These are phyloP conservation scores for Colletotrichum liriopes DNA, from an alignment of 2,329 filamentous ascomycete genomes.

Conservation along the genomic window DNA sequence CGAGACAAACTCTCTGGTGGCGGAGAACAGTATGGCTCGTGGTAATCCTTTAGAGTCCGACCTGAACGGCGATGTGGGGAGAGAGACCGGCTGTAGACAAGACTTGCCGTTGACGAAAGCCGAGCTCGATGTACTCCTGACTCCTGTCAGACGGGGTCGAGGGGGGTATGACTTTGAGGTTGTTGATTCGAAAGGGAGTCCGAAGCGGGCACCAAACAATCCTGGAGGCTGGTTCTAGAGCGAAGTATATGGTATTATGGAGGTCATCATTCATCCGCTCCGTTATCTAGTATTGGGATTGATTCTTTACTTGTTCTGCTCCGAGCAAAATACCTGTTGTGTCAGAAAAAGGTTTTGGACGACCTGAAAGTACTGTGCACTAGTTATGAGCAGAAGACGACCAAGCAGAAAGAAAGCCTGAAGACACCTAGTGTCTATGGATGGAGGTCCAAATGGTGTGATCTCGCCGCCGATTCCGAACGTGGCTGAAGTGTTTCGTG, in stretches of 20 bases:
- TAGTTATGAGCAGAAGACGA: no score
- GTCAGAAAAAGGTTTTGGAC: no score
- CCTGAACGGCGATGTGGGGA: neutral
- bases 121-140: neutral
- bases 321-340: no score
- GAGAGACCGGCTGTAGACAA: neutral
- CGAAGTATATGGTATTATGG: neutral
- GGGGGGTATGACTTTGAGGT: neutral
- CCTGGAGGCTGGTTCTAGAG: neutral
- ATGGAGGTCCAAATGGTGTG: no score
- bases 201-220: neutral
- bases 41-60: neutral
- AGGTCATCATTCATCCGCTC: neutral
- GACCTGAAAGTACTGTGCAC: no score
- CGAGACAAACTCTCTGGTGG: neutral
- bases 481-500: no score
- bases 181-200: neutral
- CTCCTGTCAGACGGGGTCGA: neutral
- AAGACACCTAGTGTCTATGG: no score
- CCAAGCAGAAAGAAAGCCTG: no score
- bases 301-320: no score
- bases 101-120: neutral
- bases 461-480: no score
- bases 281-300: no score
- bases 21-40: neutral